phyloP scores from a whole-genome alignment of 495 filamentous ascomycete species.

The Trichoderma erinaceum region DNA sequence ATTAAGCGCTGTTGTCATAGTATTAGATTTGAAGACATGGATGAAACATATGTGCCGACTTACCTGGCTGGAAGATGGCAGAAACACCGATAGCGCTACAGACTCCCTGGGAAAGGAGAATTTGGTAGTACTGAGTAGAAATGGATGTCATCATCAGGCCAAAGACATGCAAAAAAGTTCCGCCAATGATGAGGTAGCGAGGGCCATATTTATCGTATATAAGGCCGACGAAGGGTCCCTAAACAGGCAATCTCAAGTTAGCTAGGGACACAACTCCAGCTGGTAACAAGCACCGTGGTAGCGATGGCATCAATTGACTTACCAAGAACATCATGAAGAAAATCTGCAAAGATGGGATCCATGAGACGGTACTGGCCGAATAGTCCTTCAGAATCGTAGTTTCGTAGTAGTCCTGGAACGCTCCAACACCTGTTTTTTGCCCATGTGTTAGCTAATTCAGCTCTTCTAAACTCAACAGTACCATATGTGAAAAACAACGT shows the following conservation, averaged over 20 bases:
- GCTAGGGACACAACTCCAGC: too few relatives aligned
- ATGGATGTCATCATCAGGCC: slow-evolving; percentile 65
- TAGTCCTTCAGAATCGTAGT: slow-evolving; percentile 41
- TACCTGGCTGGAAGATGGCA: slow-evolving; percentile 35
- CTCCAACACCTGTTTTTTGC: slow-evolving; percentile 41
- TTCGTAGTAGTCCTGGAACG: slow-evolving; percentile 57
- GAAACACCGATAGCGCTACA: slow-evolving; percentile 30
- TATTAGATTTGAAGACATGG: background rate
- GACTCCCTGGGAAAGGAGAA: slow-evolving; percentile 50
- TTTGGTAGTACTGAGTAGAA: slow-evolving; percentile 51
- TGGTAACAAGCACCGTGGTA: background rate
- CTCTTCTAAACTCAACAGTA: slow-evolving; percentile 21
- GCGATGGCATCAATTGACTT: background rate
- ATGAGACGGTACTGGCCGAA: slow-evolving; percentile 46
- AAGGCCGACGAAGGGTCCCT: slow-evolving; percentile 41
- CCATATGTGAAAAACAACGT: background rate
- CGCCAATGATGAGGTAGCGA: slow-evolving; percentile 42
- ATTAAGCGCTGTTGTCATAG: slow-evolving; percentile 14
- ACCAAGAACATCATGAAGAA: slow-evolving; percentile 39
- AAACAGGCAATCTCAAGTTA: slow-evolving; percentile 23
- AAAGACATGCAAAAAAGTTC: slow-evolving; percentile 58
- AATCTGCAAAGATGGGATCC: slow-evolving; percentile 45
- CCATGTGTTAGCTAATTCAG: background rate
- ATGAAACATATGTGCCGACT: background rate
- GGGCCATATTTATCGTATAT: slow-evolving; percentile 31